These are phyloP conservation scores for Pestalotiopsis sp. DNA, from an alignment of 2,329 filamentous ascomycete genomes.

Conservation along the genomic window DNA sequence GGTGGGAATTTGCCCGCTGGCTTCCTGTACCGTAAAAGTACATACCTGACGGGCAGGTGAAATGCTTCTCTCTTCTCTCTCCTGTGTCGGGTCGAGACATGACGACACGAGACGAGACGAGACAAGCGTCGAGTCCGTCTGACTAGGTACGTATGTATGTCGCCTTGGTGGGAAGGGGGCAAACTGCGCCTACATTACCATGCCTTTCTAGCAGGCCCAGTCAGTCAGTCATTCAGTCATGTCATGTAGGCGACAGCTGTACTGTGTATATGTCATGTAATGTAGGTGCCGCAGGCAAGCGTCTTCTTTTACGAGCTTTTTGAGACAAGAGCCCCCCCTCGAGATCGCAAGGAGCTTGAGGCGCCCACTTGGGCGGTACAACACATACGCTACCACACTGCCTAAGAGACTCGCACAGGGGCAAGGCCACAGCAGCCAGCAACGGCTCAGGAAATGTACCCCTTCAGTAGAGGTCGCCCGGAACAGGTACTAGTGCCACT, in stretches of 20 bases:
- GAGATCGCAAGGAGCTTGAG: neutral
- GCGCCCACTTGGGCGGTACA: neutral
- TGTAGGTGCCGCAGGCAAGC: neutral
- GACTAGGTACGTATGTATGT: neutral
- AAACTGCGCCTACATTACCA: too few relatives aligned
- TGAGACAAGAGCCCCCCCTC: neutral
- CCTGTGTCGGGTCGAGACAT: neutral
- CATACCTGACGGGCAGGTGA: neutral
- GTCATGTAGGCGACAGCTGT: neutral
- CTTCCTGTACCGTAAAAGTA: neutral
- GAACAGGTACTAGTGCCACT: slow-evolving; percentile 16
- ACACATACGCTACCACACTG: neutral
- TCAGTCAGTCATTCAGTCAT: neutral
- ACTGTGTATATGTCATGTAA: neutral
- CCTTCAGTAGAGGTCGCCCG: neutral
- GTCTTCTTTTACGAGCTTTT: neutral
- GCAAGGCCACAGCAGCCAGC: neutral
- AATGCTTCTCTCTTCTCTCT: neutral
- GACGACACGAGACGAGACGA: neutral
- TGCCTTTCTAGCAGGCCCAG: too few relatives aligned
- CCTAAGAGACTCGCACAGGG: neutral
- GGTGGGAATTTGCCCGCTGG: neutral
- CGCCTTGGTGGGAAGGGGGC: neutral
- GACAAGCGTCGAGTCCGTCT: neutral
- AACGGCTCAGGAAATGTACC: neutral